Percentiles rank a stretch among this genome's conserved stretches.
phyloP scores from a whole-genome alignment of 139 green algal species.

The Chlorella sp. region DNA sequence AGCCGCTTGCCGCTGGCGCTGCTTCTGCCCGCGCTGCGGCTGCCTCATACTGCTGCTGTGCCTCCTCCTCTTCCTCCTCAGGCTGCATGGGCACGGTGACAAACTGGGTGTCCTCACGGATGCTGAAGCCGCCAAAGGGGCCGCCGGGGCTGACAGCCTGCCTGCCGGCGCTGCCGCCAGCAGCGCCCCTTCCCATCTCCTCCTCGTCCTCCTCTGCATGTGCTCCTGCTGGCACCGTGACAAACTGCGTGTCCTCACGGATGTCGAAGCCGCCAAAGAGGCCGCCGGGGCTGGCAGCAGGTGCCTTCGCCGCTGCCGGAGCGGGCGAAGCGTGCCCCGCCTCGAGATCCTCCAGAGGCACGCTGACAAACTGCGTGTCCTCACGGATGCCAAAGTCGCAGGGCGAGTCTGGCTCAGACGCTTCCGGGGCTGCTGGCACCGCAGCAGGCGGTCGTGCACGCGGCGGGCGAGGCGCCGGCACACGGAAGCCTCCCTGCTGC shows the following conservation, averaged over 20 bases:
- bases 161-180: background rate
- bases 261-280: conserved; percentile 35
- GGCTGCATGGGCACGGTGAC: background rate
- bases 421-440: background rate
- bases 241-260: conserved; percentile 33
- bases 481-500: background rate
- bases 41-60: background rate
- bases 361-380: conserved; percentile 42
- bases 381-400: conserved; percentile 28
- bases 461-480: conserved; percentile 11
- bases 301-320: background rate
- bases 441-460: background rate
- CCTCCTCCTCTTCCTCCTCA: conserved; percentile 1
- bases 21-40: background rate
- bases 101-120: conserved; percentile 41
- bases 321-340: background rate
- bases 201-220: background rate
- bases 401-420: background rate
- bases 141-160: background rate
- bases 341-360: background rate
- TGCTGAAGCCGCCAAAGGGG: conserved; percentile 29
- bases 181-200: background rate
- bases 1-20: background rate
- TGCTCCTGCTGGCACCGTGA: background rate
- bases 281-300: background rate